These are phyloP conservation scores for Schoenoplectus tabernaemontani DNA, from an alignment of 202 grass and related monocot genomes.

Conservation along the genomic window DNA sequence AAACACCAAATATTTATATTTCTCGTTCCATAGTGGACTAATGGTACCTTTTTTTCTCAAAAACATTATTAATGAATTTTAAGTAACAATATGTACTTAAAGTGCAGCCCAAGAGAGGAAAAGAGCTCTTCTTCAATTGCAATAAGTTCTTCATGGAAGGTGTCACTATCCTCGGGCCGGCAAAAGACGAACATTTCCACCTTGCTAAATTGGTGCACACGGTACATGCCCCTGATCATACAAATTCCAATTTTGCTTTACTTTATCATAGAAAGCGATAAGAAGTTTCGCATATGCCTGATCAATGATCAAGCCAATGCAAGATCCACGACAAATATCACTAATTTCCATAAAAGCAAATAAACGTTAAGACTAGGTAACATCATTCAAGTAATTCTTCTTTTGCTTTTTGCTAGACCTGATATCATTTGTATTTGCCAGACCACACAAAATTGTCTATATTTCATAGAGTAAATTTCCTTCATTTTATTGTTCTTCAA, in stretches of 20 bases:
- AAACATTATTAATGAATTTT: background rate
- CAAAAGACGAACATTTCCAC: conserved; percentile 99
- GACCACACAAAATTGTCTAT: background rate
- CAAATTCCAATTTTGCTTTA: conserved; percentile 14
- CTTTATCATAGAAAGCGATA: background rate
- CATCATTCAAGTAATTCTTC: background rate
- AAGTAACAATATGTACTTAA: conserved; percentile 51
- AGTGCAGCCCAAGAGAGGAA: conserved; percentile 83
- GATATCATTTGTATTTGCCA: background rate
- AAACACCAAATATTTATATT: background rate
- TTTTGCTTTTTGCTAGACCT: background rate
- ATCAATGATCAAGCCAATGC: background rate
- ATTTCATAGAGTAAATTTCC: background rate
- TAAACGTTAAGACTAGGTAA: background rate
- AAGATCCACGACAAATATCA: background rate
- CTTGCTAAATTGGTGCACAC: conserved; percentile 97
- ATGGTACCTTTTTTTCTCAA: too few species aligned
- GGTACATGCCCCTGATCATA: conserved; percentile 69
- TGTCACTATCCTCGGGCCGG: conserved; percentile 65
- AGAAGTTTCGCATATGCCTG: background rate
- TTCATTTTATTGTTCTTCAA: background rate
- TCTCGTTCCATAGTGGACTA: background rate
- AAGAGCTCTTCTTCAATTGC: conserved; percentile 89
- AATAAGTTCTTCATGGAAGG: conserved; percentile 87
- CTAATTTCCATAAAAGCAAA: background rate